Evolutionary conservation across 139 green algal species (phyloP), one percentile per base, ranked within the genome.

Genomic region (Chlamydomonas sphaeroides): DNA sequence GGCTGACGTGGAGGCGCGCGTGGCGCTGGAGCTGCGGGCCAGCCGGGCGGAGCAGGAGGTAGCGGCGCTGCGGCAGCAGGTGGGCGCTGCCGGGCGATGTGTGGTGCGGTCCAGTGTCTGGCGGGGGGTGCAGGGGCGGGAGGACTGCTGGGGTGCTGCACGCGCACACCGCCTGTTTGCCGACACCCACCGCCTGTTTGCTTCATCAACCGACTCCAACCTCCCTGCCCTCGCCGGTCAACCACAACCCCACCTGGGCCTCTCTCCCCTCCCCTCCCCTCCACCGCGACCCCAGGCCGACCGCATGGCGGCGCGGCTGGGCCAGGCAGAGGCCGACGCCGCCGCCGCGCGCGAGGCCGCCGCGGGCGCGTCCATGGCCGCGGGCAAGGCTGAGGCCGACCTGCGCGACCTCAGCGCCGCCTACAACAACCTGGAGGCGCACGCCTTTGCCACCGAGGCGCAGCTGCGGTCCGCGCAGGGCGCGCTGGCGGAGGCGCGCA

Each of bases 361-460:
- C 65, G 85, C 81, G 67, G n/a, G 41, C 38, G 66, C 62, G 25
- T 28, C 84, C 72, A 39, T 83, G 76, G 61, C 71, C 30, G 82
- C 82, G 26, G 32, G 32, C 68, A 88, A 89, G 69, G 67, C 89
- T 21, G 86, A 96, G 57, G 85, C 85, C 28, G 92, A 97, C 57
- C 57, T 97, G 62, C 71, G 78, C 35, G 90, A 88, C 39, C 88
- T 98, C 10, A 91, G 87, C 25, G 68, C 57, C 3, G 94, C 94
- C 7, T 98, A 98, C 84, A 95, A 95, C 81, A 85, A 84, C 32
- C 78, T 98, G 42, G 94, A 98, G 71, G 68, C 72, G 6, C 92
- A 96, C 53, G 83, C 85, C n/a, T 87, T 78, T 33, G 67, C 65
- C 3, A 39, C 95, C 38, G 91, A 95, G 76, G 89, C 79, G 51